phyloP scores from a whole-genome alignment of 2,329 filamentous ascomycete species.

The Neonectria punicea region DNA sequence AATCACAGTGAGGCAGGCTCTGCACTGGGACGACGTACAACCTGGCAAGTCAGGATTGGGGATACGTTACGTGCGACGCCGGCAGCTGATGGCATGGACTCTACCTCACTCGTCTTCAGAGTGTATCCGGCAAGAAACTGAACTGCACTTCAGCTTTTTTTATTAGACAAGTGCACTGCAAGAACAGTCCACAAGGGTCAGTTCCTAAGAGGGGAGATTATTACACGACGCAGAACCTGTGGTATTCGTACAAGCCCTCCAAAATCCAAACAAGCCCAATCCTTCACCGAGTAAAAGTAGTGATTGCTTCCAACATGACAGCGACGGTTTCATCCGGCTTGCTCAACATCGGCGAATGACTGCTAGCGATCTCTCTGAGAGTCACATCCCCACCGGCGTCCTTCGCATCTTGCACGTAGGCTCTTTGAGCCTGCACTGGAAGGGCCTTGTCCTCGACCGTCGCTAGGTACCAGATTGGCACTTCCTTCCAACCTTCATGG shows the following conservation, averaged over 20 bases:
- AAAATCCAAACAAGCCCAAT: neutral
- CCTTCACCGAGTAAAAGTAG: constrained; percentile 24
- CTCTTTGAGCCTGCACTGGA: constrained; percentile 52
- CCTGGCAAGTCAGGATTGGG: too few species aligned
- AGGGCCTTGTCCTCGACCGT: constrained; percentile 54
- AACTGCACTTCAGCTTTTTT: too few species aligned
- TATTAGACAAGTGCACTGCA: too few species aligned
- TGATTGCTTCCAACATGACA: constrained; percentile 47
- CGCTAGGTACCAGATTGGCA: constrained; percentile 58
- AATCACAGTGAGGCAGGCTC: too few species aligned
- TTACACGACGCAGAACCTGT: neutral
- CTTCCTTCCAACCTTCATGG: constrained; percentile 60
- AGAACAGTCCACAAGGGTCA: too few species aligned
- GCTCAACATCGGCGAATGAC: constrained; percentile 63
- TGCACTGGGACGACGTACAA: too few species aligned
- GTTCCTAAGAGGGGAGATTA: neutral
- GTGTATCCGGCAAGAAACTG: too few species aligned
- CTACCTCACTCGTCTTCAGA: too few species aligned
- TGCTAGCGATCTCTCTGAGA: constrained; percentile 54
- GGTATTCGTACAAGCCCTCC: too few species aligned
- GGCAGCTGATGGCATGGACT: too few species aligned
- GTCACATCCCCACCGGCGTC: constrained; percentile 50
- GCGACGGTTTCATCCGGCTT: constrained; percentile 51
- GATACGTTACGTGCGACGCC: too few species aligned
- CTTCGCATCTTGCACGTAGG: constrained; percentile 51